phyloP scores from a whole-genome alignment of 2,329 filamentous ascomycete genomes.

The Parastagonospora nodorum region DNA sequence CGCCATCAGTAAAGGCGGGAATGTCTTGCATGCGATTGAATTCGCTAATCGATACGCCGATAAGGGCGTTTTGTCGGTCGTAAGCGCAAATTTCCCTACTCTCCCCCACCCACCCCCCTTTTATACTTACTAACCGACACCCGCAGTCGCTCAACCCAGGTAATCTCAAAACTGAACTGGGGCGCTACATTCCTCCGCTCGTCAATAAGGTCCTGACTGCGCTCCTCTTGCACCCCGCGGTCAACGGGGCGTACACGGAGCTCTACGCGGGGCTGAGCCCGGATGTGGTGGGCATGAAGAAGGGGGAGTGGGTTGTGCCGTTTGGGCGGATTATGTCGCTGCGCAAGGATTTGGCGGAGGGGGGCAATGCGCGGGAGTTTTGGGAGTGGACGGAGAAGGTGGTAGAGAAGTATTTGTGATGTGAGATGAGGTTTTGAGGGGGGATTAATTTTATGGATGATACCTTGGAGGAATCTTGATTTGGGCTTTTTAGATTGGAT shows the following conservation, averaged over 20 bases:
- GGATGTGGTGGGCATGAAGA: constrained; percentile 18
- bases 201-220: not conserved
- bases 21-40: constrained; percentile 32
- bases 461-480: too few species aligned
- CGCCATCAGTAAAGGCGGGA: constrained; percentile 31
- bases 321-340: constrained; percentile 49
- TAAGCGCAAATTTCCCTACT: constrained; percentile 10
- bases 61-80: constrained; percentile 27
- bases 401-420: constrained; percentile 14
- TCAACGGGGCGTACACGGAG: constrained; percentile 33
- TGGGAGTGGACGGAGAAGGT: constrained; percentile 54
- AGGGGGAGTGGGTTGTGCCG: constrained; percentile 51
- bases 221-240: constrained; percentile 13
- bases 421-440: too few species aligned
- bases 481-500: too few species aligned
- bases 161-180: constrained; percentile 34
- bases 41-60: constrained; percentile 16
- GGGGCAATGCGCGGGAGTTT: constrained; percentile 47
- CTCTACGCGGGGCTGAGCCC: constrained; percentile 28
- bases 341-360: constrained; percentile 32
- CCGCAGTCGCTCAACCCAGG: constrained; percentile 46
- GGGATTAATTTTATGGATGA: too few species aligned
- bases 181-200: constrained; percentile 34
- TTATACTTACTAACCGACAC: not conserved
- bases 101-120: too few species aligned